Conservation (phyloP, 2,329 filamentous ascomycete species). For the Monosporascus sp. region DNA sequence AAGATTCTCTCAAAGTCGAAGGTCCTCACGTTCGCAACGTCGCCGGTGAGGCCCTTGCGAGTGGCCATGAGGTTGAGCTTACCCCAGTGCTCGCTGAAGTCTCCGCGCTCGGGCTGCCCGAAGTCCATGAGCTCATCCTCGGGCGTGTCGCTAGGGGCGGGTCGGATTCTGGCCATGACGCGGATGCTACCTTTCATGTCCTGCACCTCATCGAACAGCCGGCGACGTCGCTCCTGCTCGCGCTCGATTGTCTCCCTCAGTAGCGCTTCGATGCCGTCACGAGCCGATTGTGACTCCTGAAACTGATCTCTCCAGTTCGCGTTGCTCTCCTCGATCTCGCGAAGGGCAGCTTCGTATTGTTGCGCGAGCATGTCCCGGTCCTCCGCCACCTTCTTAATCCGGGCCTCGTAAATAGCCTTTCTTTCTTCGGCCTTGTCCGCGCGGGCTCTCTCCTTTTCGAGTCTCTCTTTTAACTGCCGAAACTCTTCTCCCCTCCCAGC, state of each 20-base stretch:
- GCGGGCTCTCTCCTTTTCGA: background rate
- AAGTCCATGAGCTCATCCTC: slow-evolving; percentile 45
- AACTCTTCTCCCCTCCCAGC: background rate
- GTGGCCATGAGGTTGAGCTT: slow-evolving; percentile 76
- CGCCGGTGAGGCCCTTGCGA: slow-evolving; percentile 70
- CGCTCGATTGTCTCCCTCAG: slow-evolving; percentile 64
- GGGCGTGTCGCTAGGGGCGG: slow-evolving; percentile 52
- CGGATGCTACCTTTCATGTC: slow-evolving; percentile 95
- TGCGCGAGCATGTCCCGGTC: background rate
- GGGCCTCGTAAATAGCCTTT: too few species aligned
- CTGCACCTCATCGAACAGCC: slow-evolving; percentile 91
- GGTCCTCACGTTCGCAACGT: slow-evolving; percentile 65
- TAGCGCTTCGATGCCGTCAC: background rate
- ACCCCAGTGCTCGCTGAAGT: slow-evolving; percentile 70
- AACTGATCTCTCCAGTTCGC: background rate
- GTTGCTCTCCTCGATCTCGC: background rate
- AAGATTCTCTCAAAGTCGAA: slow-evolving; percentile 95
- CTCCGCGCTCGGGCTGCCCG: slow-evolving; percentile 47
- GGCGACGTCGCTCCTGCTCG: slow-evolving; percentile 69
- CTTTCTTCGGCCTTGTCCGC: background rate
- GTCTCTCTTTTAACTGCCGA: background rate
- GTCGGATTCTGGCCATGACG: slow-evolving; percentile 90
- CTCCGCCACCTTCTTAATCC: background rate
- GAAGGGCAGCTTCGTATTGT: background rate
- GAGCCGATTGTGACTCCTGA: background rate